Evolutionary conservation across 1,284 basidiomycete genomes (phyloP).

Genomic region (Omphalotus olearius): DNA sequence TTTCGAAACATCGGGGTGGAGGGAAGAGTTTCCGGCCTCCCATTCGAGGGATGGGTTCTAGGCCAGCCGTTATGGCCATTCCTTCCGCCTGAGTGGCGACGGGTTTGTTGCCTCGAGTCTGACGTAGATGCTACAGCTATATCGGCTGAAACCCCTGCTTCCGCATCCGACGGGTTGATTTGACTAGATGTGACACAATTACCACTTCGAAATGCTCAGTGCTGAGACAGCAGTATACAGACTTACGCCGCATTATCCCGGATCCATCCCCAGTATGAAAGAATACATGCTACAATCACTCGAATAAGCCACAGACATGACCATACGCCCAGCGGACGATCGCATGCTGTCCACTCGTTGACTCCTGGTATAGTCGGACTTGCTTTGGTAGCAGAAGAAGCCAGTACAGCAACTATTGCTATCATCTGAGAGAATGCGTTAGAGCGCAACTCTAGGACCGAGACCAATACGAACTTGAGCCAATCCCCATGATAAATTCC

Average conservation of each 20-base stretch:
- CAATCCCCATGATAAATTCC: constrained; percentile 49
- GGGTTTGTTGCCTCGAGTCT: too few species aligned
- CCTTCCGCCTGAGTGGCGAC: neutral
- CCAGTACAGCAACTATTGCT: constrained; percentile 50
- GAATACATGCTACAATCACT: constrained; percentile 43
- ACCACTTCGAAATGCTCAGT: neutral
- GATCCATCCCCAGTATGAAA: constrained; percentile 60
- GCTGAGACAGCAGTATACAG: neutral
- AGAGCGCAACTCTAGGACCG: neutral
- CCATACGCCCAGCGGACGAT: constrained; percentile 68
- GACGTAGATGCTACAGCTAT: neutral
- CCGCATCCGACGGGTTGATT: constrained; percentile 7
- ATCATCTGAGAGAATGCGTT: constrained; percentile 36
- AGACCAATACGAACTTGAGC: constrained; percentile 45
- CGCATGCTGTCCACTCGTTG: constrained; percentile 65
- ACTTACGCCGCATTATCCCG: constrained; percentile 43
- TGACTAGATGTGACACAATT: neutral
- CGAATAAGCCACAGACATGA: constrained; percentile 64
- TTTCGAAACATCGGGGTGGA: constrained; percentile 32
- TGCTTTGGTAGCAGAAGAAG: constrained; percentile 41
- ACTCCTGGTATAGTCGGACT: constrained; percentile 41
- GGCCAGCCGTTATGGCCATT: neutral
- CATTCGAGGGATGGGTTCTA: neutral
- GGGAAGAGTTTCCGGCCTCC: constrained; percentile 13
- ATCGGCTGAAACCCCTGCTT: constrained; percentile 2